A percentile compares a stretch with the other conserved stretches of the same genome.
Conservation (phyloP, 495 filamentous ascomycete species). For the Terfezia claveryi region DNA sequence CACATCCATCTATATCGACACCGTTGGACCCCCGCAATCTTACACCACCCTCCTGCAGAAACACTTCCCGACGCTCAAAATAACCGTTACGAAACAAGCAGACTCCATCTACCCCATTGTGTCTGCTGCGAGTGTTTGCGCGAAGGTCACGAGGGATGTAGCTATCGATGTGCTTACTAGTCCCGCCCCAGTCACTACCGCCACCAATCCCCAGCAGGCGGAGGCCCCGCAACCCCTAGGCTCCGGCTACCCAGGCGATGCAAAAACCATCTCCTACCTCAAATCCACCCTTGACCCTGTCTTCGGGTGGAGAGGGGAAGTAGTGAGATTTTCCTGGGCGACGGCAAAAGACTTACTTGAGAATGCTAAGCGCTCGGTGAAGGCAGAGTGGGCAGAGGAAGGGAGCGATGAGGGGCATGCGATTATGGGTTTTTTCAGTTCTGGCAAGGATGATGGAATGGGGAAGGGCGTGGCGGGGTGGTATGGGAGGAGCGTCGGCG, state of each 20-base stretch:
- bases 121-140: constrained; percentile 77
- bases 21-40: constrained; percentile 55
- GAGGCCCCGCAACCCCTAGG: constrained; percentile 38
- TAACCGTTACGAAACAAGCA: constrained; percentile 91
- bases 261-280: constrained; percentile 58
- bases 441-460: constrained; percentile 6
- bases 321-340: constrained; percentile 87
- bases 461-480: constrained; percentile 4
- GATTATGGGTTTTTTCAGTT: constrained; percentile 51
- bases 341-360: constrained; percentile 88
- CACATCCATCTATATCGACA: constrained; percentile 82
- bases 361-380: constrained; percentile 26
- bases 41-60: constrained; percentile 72
- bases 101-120: constrained; percentile 86
- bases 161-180: constrained; percentile 58
- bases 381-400: constrained; percentile 72
- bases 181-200: constrained; percentile 15
- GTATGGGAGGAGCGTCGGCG: constrained; percentile 11
- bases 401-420: constrained; percentile 40
- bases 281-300: constrained; percentile 69
- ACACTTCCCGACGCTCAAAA: constrained; percentile 53
- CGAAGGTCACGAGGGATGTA: constrained; percentile 85
- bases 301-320: constrained; percentile 72
- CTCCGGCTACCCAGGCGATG: constrained; percentile 81
- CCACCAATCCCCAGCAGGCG: background rate